Conservation (phyloP, 2,329 filamentous ascomycete genomes). For the Rhinocladiella similis region DNA sequence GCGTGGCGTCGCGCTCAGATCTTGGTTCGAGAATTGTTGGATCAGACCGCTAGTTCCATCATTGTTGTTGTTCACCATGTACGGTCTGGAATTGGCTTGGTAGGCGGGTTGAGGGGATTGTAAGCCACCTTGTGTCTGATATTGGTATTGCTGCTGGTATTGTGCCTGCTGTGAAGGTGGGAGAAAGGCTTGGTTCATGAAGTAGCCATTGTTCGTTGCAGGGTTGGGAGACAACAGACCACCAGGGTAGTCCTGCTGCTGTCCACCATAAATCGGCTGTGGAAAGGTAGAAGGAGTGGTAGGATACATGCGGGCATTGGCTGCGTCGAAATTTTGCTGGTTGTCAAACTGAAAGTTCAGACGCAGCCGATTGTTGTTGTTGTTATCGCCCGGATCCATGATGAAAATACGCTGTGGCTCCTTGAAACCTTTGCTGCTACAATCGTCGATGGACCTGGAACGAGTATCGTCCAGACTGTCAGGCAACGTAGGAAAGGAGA, state of each 20-base stretch:
- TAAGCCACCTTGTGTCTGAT: slow-evolving; percentile 53
- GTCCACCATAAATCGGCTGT: slow-evolving; percentile 74
- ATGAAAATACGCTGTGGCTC: background rate
- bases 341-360: slow-evolving; percentile 57
- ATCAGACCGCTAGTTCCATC: slow-evolving; percentile 89
- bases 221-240: slow-evolving; percentile 41
- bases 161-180: slow-evolving; percentile 51
- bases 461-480: background rate
- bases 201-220: slow-evolving; percentile 55
- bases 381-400: slow-evolving; percentile 52
- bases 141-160: slow-evolving; percentile 56
- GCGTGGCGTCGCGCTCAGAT: slow-evolving; percentile 73
- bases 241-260: slow-evolving; percentile 62
- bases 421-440: background rate
- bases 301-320: slow-evolving; percentile 70
- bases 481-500: background rate
- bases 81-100: slow-evolving; percentile 39
- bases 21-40: slow-evolving; percentile 96
- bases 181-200: slow-evolving; percentile 60
- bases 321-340: slow-evolving; percentile 62
- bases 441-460: slow-evolving; percentile 1
- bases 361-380: slow-evolving; percentile 51
- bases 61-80: slow-evolving; percentile 58
- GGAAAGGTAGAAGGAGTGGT: slow-evolving; percentile 95
- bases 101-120: slow-evolving; percentile 59